These are phyloP conservation scores for Ogataea wickerhamii DNA, from an alignment of 805 yeast genomes.

Conservation along the genomic window DNA sequence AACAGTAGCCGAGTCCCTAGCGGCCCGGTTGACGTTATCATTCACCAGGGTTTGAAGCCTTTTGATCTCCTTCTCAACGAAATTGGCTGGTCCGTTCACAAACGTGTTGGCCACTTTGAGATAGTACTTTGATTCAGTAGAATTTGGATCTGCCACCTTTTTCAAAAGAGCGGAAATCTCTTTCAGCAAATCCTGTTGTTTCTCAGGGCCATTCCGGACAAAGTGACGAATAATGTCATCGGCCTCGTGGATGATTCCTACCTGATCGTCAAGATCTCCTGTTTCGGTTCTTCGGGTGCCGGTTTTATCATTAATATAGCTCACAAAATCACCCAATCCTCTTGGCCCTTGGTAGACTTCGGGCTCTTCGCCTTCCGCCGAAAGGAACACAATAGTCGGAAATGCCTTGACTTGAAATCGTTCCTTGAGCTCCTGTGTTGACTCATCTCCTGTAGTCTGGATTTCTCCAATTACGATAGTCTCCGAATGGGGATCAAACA, in stretches of 20 bases:
- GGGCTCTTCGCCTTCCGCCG: slow-evolving; percentile 35
- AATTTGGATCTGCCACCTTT: slow-evolving; percentile 29
- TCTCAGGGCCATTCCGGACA: slow-evolving; percentile 28
- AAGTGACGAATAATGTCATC: slow-evolving; percentile 30
- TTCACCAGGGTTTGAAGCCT: slow-evolving; percentile 44
- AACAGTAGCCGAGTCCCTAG: slow-evolving; percentile 48
- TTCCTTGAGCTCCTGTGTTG: slow-evolving; percentile 39
- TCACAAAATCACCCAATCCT: slow-evolving; percentile 43
- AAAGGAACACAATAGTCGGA: slow-evolving; percentile 56
- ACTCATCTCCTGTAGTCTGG: slow-evolving; percentile 42
- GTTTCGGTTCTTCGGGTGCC: slow-evolving; percentile 38
- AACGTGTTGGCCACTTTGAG: slow-evolving; percentile 43
- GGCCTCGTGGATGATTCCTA: slow-evolving; percentile 39
- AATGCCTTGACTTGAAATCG: slow-evolving; percentile 41
- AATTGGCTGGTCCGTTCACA: slow-evolving; percentile 41
- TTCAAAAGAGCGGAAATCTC: slow-evolving; percentile 36
- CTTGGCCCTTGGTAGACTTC: slow-evolving; percentile 40
- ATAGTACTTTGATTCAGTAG: slow-evolving; percentile 41
- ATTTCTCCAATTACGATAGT: slow-evolving; percentile 43
- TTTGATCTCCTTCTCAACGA: slow-evolving; percentile 41
- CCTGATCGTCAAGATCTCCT: slow-evolving; percentile 37
- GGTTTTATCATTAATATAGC: slow-evolving; percentile 45
- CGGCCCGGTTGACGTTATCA: slow-evolving; percentile 37
- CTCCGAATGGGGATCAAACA: slow-evolving; percentile 39
- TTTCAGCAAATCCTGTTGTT: slow-evolving; percentile 23